These are phyloP conservation scores for Coemansia sp. DNA, from an alignment of 192 early-diverging fungal species.

Conservation along the genomic window DNA sequence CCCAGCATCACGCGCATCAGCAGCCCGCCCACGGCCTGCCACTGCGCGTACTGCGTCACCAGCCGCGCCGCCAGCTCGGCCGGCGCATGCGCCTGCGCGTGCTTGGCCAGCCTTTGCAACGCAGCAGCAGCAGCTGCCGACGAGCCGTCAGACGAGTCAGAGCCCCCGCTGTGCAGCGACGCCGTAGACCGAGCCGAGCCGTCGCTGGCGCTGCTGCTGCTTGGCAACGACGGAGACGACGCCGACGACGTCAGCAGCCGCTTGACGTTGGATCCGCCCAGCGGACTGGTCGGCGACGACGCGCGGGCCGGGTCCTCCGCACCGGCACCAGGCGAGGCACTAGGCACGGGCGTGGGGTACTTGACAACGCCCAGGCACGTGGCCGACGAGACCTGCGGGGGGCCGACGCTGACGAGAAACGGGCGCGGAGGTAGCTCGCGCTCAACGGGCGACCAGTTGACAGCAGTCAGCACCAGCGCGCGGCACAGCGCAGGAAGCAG, in stretches of 20 bases:
- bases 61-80: conserved; percentile 34
- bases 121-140: not conserved
- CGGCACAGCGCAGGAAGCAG: conserved; percentile 33
- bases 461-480: conserved; percentile 39
- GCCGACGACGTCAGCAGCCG: conserved; percentile 15
- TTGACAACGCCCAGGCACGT: conserved; percentile 41
- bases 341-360: conserved; percentile 15
- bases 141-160: not conserved
- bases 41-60: conserved; percentile 50
- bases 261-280: conserved; percentile 47
- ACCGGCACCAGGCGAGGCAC: not conserved
- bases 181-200: not conserved
- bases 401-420: conserved; percentile 17
- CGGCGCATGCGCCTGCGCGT: not conserved
- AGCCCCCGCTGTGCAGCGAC: conserved; percentile 8
- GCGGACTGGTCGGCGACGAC: conserved; percentile 15
- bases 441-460: conserved; percentile 45
- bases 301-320: not conserved
- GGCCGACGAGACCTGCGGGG: conserved; percentile 21
- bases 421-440: conserved; percentile 35
- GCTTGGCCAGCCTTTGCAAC: not conserved
- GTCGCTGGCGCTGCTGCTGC: not conserved
- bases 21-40: conserved; percentile 34
- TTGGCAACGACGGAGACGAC: not conserved
- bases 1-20: conserved; percentile 33